These are phyloP conservation scores for Pyricularia pennisetigena DNA, from an alignment of 2,329 filamentous ascomycete species.

Conservation along the genomic window DNA sequence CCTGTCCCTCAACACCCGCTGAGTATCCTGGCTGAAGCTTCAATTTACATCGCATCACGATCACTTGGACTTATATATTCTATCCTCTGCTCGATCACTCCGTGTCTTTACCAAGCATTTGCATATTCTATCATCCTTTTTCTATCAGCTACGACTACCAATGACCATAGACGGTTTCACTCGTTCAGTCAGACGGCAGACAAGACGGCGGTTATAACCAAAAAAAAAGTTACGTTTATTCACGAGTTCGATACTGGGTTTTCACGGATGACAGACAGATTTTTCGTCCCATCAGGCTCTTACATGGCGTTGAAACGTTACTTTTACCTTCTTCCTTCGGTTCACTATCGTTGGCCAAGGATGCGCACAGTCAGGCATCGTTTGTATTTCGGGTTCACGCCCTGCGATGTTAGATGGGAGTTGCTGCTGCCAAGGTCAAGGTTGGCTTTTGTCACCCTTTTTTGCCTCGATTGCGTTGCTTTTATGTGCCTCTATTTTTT, in stretches of 20 bases:
- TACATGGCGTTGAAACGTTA: neutral
- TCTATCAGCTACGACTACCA: neutral
- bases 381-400: neutral
- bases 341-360: neutral
- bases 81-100: neutral
- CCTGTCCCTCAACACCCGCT: constrained; percentile 59
- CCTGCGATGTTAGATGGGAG: neutral
- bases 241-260: neutral
- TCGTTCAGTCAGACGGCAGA: neutral
- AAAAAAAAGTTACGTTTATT: constrained; percentile 1
- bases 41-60: constrained; percentile 11
- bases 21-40: constrained; percentile 10
- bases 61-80: neutral
- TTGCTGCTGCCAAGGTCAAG: neutral
- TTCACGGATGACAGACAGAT: neutral
- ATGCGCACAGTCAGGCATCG: neutral
- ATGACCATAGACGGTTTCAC: neutral
- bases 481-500: neutral
- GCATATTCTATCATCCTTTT: neutral
- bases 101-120: neutral
- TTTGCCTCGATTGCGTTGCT: neutral
- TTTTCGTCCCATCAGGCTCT: neutral
- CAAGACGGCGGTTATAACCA: neutral
- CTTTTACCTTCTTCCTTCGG: neutral
- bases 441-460: neutral